phyloP scores from a whole-genome alignment of 768 basidiomycete species.

The Plicaturopsis crispa region DNA sequence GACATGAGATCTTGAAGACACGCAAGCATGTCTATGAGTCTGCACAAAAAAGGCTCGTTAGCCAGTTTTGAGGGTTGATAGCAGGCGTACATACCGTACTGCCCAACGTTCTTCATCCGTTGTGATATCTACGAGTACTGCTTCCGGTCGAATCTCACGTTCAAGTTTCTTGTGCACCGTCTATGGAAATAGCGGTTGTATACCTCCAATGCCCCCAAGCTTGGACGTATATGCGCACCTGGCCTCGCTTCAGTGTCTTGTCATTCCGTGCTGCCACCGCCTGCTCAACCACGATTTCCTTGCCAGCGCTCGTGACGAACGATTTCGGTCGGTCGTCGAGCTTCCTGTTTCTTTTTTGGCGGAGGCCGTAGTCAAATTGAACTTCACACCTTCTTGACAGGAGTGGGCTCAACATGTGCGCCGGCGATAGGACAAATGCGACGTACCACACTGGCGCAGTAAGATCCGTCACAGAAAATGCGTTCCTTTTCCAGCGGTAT shows the following conservation, averaged over 20 bases:
- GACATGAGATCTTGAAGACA: slow-evolving; percentile 46
- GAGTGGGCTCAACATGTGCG: neutral
- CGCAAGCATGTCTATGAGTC: slow-evolving; percentile 67
- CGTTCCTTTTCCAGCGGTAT: slow-evolving; percentile 34
- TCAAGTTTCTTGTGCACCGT: slow-evolving; percentile 75
- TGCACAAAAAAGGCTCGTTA: slow-evolving; percentile 24
- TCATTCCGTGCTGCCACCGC: slow-evolving; percentile 50
- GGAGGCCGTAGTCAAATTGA: slow-evolving; percentile 70
- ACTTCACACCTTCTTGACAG: slow-evolving; percentile 59
- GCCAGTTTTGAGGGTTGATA: too few species aligned
- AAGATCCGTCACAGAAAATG: slow-evolving; percentile 58
- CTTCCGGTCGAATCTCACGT: slow-evolving; percentile 55
- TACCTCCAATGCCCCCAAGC: neutral
- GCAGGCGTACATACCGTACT: slow-evolving; percentile 41
- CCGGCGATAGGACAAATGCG: neutral
- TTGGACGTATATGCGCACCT: slow-evolving; percentile 29
- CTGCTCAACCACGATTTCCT: slow-evolving; percentile 47
- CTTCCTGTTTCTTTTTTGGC: slow-evolving; percentile 44
- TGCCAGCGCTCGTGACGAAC: slow-evolving; percentile 52
- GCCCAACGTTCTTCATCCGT: slow-evolving; percentile 75
- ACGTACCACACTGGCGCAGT: slow-evolving; percentile 54
- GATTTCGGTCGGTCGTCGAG: slow-evolving; percentile 43
- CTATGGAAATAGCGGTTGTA: slow-evolving; percentile 25
- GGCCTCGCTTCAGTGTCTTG: slow-evolving; percentile 41
- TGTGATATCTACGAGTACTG: slow-evolving; percentile 39